Evolutionary conservation across 495 filamentous ascomycete species (phyloP), one percentile per base, ranked within the genome.

Genomic region (Glutinoglossum americanum): DNA sequence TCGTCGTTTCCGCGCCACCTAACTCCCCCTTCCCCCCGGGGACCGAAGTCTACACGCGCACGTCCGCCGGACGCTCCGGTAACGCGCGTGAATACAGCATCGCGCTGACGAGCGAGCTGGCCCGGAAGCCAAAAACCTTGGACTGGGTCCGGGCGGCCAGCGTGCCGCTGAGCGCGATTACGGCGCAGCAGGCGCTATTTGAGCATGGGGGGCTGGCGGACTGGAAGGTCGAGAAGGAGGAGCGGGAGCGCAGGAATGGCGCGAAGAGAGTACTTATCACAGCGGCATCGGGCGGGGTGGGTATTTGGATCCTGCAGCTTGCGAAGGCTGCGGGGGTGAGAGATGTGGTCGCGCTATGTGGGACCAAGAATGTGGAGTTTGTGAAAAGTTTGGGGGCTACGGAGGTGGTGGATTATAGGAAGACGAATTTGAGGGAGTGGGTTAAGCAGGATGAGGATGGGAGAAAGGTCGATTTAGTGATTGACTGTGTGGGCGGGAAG

Each of bases 101-200:
- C 48, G 73, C 69, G 0, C 67, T 67, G 19, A 73, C 76, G 55
- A 60, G 63, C 1, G 77, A 82, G 64, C 55, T 82, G 49, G 72
- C 74, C 3, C 54, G 62, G 17, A 76, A 74, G 61, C 76, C 78
- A 8, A 60, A 59, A 25, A 73, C 68, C 57, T 65, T 80, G 47
- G 65, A 60, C 9, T 73, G 72, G 56, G 70, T 67, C 11, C 71
- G 80, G 51, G 74, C 73, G 17, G 76, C 76, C 2, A 68, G 73
- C 0, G 69, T 80, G 21, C 78, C 80, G 0, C 60, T 80, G 53
- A 72, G 72, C 0, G 74, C 70, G 15, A 60, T 77, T 49, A 80
- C 74, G 48, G 80, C 76, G 4, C 81, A 72, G 72, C 76, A 81
- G 59, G 76, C 74, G 8, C 67, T 82, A n/a, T 81, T 82, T 61